Evolutionary conservation across 2,329 filamentous ascomycete genomes (phyloP).

Genomic region (Epichloe sp.): DNA sequence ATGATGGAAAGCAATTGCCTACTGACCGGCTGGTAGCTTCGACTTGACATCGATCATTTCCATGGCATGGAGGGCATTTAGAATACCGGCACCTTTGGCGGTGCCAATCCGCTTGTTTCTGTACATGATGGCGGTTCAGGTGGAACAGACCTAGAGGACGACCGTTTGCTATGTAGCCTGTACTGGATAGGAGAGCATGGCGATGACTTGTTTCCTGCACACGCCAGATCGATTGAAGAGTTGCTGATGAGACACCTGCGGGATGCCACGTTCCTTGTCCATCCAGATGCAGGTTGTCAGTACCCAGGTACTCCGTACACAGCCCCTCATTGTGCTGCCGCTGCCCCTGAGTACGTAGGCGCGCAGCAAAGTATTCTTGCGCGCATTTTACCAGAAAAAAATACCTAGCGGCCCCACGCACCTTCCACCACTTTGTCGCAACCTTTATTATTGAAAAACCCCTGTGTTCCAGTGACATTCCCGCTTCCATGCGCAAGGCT

Average conservation of each 20-base stretch:
- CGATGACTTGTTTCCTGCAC: background rate
- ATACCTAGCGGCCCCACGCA: too few relatives aligned
- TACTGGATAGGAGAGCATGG: background rate
- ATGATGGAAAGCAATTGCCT: background rate
- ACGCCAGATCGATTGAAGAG: too few relatives aligned
- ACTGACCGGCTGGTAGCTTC: constrained; percentile 63
- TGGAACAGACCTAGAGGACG: background rate
- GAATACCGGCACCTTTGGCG: constrained; percentile 39
- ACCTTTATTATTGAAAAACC: too few relatives aligned
- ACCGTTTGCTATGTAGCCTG: constrained; percentile 1
- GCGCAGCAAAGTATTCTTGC: too few relatives aligned
- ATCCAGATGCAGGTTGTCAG: too few relatives aligned
- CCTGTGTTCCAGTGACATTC: background rate
- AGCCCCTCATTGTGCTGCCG: too few relatives aligned
- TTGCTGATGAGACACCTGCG: background rate
- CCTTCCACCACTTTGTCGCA: too few relatives aligned
- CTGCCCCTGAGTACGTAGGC: too few relatives aligned
- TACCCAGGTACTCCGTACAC: too few relatives aligned
- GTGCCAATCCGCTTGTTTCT: constrained; percentile 27
- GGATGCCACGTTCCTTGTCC: background rate
- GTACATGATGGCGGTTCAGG: constrained; percentile 22
- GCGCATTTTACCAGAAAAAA: too few relatives aligned
- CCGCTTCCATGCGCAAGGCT: background rate
- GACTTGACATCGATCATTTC: constrained; percentile 70
- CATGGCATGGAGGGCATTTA: constrained; percentile 66